These are phyloP conservation scores for Yarrowia galli DNA, from an alignment of 1,139 yeast genomes.

Conservation along the genomic window DNA sequence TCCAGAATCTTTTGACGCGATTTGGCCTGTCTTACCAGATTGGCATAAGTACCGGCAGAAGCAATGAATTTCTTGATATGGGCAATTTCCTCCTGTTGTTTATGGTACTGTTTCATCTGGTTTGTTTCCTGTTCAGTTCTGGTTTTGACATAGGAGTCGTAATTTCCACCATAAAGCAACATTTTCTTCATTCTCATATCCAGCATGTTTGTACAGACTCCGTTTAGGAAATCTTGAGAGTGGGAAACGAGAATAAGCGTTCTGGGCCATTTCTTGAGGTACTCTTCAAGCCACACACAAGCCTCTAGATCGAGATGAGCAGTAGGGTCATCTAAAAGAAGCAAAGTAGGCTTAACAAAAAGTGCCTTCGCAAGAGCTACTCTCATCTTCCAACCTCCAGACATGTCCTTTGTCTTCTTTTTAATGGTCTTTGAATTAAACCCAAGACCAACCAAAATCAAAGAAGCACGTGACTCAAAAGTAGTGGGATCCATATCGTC, in stretches of 20 bases:
- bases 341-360: slow-evolving; percentile 69
- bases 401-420: slow-evolving; percentile 96
- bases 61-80: slow-evolving; percentile 99
- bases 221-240: slow-evolving; percentile 98
- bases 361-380: slow-evolving; percentile 87
- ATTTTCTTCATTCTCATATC: slow-evolving; percentile 89
- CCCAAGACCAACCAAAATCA: slow-evolving; percentile 96
- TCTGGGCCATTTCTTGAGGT: slow-evolving; percentile 91
- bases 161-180: slow-evolving; percentile 93
- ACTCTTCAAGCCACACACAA: slow-evolving; percentile 99
- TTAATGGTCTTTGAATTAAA: slow-evolving; percentile 84
- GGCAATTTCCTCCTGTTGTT: slow-evolving; percentile 98
- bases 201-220: slow-evolving; percentile 97
- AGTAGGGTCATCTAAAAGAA: slow-evolving; percentile 91
- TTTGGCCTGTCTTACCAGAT: slow-evolving; percentile 97
- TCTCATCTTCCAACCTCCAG: slow-evolving; percentile 98
- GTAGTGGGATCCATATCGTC: slow-evolving; percentile 96
- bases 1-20: slow-evolving; percentile 99
- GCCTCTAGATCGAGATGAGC: slow-evolving; percentile 99
- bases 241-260: slow-evolving; percentile 94
- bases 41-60: slow-evolving; percentile 99
- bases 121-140: slow-evolving; percentile 93
- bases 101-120: slow-evolving; percentile 96
- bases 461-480: slow-evolving; percentile 95
- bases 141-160: slow-evolving; percentile 95